Evolutionary conservation across 352 stramenopile species (phyloP).

Genomic region (Globisporangium cederbergense): DNA sequence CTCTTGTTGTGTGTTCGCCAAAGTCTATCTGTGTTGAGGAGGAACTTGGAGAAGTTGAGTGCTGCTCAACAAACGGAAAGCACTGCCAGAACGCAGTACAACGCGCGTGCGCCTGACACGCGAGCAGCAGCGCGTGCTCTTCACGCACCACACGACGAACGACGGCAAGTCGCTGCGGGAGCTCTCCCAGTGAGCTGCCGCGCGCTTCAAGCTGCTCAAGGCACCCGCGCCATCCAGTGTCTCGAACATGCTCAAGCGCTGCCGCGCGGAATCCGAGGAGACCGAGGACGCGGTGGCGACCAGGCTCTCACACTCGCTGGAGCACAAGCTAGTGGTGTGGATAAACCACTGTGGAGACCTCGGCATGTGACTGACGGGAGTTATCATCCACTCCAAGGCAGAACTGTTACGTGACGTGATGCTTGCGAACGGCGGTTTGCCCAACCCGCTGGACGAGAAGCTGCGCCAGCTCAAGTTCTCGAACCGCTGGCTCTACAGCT

Average conservation of each 20-base stretch:
- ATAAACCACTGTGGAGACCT: not conserved
- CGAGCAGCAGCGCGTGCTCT: conserved; percentile 4
- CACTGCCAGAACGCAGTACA: not conserved
- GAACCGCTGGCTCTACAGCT: conserved; percentile 5
- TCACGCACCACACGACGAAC: not conserved
- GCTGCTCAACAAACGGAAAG: not conserved
- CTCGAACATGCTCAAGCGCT: conserved; percentile 4
- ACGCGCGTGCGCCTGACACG: not conserved
- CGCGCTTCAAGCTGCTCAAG: conserved; percentile 2
- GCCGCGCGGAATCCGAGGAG: not conserved
- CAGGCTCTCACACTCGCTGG: not conserved
- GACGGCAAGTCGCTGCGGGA: not conserved
- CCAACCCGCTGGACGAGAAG: not conserved
- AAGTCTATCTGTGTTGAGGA: not conserved
- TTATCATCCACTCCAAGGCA: not conserved
- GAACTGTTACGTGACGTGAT: conserved; percentile 1
- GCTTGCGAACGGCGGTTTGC: not conserved
- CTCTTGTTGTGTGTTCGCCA: not conserved
- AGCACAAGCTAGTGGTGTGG: not conserved
- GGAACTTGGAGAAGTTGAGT: not conserved
- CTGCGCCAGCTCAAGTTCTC: conserved; percentile 6
- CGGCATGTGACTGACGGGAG: not conserved
- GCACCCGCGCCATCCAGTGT: not conserved
- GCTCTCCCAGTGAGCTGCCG: not conserved
- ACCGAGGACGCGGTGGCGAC: not conserved